Evolutionary conservation across 1,139 yeast genomes (phyloP), one percentile per base, ranked within the genome.

Genomic region (Suhomyces bolitotheri): DNA sequence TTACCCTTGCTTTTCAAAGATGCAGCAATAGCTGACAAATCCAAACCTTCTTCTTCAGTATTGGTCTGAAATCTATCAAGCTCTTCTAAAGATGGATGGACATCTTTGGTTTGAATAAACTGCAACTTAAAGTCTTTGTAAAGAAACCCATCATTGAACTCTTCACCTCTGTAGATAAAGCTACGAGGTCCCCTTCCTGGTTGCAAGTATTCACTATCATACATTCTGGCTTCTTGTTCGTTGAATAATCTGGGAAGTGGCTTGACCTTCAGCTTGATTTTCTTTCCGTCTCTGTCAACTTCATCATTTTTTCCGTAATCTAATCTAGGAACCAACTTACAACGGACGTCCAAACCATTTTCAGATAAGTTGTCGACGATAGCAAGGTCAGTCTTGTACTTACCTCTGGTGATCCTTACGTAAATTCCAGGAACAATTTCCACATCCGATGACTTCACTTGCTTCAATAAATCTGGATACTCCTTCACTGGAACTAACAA

Each of bases 401-500:
- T 84, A 45, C 98, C 97, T 47, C 96, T 77, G 52, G 86, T 83
- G 46, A 92, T 77, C 49, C 98, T 76, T 27, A 92, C 95, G 57
- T 90, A 92, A 21, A 90, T 80, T 13, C 98, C 98, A 5, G 96
- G 97, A 24, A 82, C 82, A 24, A 92, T 68, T 51, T 88, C 92
- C 21, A 88, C 85, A 53, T 89, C 97, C 33, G 88, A 78, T 0
- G 95, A 79, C 60, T 86, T 89, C 39, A 83, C 87, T 46, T 95
- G 97, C 54, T 95, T 85, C 58, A 92, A 73, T 53, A 94, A 72
- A 58, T 90, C 95, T 4, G 97, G 96, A 58, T 90, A 86, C 62
- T 92, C 98, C 56, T 88, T 88, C 40, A 92, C 95, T 3, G 98
- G 97, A 27, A 92, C 97, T 46, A 92, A 72, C 29, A 90, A 73